phyloP scores from a whole-genome alignment of 73 alveolate genomes.

The Paramecium caudatum region DNA sequence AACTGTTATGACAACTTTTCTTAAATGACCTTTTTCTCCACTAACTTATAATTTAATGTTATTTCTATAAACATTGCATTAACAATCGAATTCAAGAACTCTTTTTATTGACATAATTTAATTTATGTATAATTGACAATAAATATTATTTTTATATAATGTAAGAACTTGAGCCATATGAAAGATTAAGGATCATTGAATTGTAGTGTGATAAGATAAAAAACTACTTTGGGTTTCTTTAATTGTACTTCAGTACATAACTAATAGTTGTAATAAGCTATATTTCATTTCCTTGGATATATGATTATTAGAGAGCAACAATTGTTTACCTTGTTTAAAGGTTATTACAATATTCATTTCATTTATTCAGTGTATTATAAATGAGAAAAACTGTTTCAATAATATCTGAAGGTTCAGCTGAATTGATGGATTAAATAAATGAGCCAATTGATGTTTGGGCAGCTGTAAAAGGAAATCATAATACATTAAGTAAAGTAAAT shows the following conservation, averaged over 20 bases:
- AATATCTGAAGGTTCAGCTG: not conserved
- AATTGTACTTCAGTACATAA: not conserved
- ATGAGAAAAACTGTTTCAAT: not conserved
- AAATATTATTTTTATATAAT: no score
- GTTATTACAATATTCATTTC: conserved; percentile 42
- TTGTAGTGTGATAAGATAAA: not conserved
- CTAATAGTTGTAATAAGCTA: not conserved
- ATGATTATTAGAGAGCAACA: conserved; percentile 14
- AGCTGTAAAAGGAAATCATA: conserved; percentile 5
- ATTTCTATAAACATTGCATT: not conserved
- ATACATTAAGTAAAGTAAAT: not conserved
- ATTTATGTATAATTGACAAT: no score
- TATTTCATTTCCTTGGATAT: conserved; percentile 18
- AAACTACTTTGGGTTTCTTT: not conserved
- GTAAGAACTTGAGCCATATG: no score
- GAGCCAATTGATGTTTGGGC: conserved; percentile 46
- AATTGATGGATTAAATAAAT: not conserved
- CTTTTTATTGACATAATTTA: conserved; percentile 30
- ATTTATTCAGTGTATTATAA: not conserved
- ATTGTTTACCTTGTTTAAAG: conserved; percentile 1
- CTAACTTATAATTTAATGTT: not conserved
- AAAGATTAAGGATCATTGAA: not conserved
- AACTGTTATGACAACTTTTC: conserved; percentile 12
- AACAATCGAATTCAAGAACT: not conserved
- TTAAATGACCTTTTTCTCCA: conserved; percentile 22